Evolutionary conservation across 2,329 filamentous ascomycete species (phyloP).

Genomic region (Trichoderma guizhouense): DNA sequence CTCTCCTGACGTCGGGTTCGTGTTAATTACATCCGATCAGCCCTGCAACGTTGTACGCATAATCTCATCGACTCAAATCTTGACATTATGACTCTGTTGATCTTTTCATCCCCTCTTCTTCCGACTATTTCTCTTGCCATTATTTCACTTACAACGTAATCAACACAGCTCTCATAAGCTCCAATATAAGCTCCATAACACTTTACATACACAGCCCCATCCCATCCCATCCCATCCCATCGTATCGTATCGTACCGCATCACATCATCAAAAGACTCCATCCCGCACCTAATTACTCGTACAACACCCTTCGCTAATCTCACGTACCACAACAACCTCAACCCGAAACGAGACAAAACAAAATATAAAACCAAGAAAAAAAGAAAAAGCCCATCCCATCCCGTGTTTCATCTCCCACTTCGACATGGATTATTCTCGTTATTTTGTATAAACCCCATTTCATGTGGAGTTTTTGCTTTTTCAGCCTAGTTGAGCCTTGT

Average conservation of each 20-base stretch:
- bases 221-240: background rate
- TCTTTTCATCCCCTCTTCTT: no score
- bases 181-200: background rate
- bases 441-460: background rate
- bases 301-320: conserved; percentile 3
- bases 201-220: background rate
- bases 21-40: background rate
- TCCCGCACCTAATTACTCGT: background rate
- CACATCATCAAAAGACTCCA: background rate
- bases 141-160: no score
- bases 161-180: background rate
- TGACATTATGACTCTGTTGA: background rate
- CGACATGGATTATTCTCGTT: background rate
- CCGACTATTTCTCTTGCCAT: no score
- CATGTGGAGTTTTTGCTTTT: background rate
- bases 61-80: background rate
- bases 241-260: background rate
- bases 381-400: background rate
- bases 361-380: background rate
- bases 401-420: background rate
- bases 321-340: background rate
- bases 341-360: background rate
- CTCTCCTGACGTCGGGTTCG: background rate
- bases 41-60: background rate
- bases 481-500: background rate